phyloP scores from a whole-genome alignment of 441 rosid genomes.

The Gossypium aridum region DNA sequence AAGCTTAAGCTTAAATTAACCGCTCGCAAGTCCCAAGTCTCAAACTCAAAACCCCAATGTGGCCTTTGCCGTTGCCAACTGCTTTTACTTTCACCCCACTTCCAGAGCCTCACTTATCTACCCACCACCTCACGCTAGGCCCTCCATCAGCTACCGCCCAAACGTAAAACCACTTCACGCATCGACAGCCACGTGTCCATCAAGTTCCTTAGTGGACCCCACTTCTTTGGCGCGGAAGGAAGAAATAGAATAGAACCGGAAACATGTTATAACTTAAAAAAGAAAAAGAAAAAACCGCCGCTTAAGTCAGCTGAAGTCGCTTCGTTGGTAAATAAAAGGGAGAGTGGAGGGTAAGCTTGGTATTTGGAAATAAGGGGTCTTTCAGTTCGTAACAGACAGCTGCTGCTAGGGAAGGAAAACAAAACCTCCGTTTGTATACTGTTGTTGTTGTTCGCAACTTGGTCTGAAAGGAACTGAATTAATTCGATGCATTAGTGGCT shows the following conservation, averaged over 20 bases:
- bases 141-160: not conserved
- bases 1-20: not conserved
- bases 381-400: conserved; percentile 87
- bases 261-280: too few species aligned
- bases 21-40: not conserved
- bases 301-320: conserved; percentile 15
- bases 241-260: too few species aligned
- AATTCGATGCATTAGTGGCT: conserved; percentile 22
- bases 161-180: not conserved
- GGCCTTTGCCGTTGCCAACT: not conserved
- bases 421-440: conserved; percentile 11
- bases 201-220: not conserved
- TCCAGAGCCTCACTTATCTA: not conserved
- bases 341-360: conserved; percentile 22
- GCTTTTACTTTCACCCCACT: not conserved
- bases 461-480: conserved; percentile 31
- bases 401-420: conserved; percentile 23
- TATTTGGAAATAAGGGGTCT: conserved; percentile 3
- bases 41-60: not conserved
- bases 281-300: too few species aligned
- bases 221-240: not conserved
- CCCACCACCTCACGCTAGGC: not conserved
- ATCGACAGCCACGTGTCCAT: conserved; percentile 10
- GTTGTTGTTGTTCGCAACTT: conserved; percentile 24
- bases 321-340: conserved; percentile 17